Conservation (phyloP, 352 stramenopile species). For the Phytophthora sojae region DNA sequence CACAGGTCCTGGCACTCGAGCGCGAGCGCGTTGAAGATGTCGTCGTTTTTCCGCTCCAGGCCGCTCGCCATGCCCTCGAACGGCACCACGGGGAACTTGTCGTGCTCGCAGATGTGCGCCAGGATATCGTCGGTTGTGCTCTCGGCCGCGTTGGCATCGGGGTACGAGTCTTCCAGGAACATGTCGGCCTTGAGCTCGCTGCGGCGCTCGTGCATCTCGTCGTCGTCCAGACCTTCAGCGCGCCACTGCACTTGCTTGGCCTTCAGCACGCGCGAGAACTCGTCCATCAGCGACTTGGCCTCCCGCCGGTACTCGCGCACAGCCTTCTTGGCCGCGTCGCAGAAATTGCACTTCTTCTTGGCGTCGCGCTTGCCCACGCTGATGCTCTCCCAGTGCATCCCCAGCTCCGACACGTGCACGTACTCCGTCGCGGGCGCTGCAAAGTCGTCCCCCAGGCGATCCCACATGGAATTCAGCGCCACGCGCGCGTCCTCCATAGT, state of each 20-base stretch:
- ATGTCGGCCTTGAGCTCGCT: conserved; percentile 58
- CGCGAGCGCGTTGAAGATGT: conserved; percentile 57
- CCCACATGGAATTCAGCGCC: conserved; percentile 35
- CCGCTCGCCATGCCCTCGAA: conserved; percentile 45
- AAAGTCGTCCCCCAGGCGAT: conserved; percentile 52
- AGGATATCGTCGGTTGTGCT: conserved; percentile 56
- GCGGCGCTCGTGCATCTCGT: conserved; percentile 59
- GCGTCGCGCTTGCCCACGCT: conserved; percentile 17
- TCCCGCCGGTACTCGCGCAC: conserved; percentile 53
- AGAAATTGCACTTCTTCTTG: conserved; percentile 46
- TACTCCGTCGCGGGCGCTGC: conserved; percentile 35
- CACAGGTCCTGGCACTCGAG: conserved; percentile 50
- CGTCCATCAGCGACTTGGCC: conserved; percentile 44
- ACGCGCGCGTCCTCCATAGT: conserved; percentile 35
- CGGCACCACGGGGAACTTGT: conserved; percentile 53
- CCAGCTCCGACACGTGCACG: conserved; percentile 56
- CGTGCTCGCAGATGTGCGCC: conserved; percentile 61
- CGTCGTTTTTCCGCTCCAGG: conserved; percentile 56
- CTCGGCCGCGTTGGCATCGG: conserved; percentile 56
- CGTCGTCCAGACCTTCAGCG: conserved; percentile 46
- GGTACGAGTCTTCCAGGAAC: conserved; percentile 60
- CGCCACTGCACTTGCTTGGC: conserved; percentile 45
- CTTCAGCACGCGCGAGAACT: conserved; percentile 52
- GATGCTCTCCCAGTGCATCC: conserved; percentile 64
- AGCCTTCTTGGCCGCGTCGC: conserved; percentile 39